Conservation (phyloP, 1,284 basidiomycete genomes). For the Moniliella sp. region DNA sequence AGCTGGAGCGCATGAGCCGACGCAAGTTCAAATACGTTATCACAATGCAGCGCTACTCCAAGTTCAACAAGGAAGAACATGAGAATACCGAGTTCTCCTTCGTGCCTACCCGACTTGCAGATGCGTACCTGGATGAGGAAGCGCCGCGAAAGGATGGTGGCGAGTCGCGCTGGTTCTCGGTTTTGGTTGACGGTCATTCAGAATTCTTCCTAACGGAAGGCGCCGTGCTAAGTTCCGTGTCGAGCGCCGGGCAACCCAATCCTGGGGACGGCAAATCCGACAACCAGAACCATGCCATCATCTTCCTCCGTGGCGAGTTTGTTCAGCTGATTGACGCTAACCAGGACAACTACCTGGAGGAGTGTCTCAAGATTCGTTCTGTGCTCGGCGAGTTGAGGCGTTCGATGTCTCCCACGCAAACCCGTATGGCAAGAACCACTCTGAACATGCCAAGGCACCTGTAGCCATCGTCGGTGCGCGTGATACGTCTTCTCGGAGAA, state of each 20-base stretch:
- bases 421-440: constrained; percentile 56
- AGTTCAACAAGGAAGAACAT: constrained; percentile 97
- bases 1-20: constrained; percentile 86
- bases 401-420: constrained; percentile 63
- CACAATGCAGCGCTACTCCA: constrained; percentile 96
- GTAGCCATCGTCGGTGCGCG: constrained; percentile 92
- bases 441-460: constrained; percentile 54
- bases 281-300: constrained; percentile 97
- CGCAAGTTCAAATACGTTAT: constrained; percentile 98
- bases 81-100: constrained; percentile 97
- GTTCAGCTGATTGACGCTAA: constrained; percentile 97
- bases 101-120: constrained; percentile 96
- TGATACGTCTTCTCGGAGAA: constrained; percentile 99
- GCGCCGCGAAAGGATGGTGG: constrained; percentile 75
- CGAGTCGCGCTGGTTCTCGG: constrained; percentile 81
- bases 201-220: constrained; percentile 69
- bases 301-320: constrained; percentile 97
- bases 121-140: constrained; percentile 94
- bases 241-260: constrained; percentile 90
- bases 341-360: constrained; percentile 98
- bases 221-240: constrained; percentile 91
- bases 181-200: constrained; percentile 88
- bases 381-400: constrained; percentile 91
- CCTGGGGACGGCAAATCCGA: constrained; percentile 96
- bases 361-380: constrained; percentile 97